These are phyloP conservation scores for Heimioporus sp. DNA, from an alignment of 768 basidiomycete species.

Conservation along the genomic window DNA sequence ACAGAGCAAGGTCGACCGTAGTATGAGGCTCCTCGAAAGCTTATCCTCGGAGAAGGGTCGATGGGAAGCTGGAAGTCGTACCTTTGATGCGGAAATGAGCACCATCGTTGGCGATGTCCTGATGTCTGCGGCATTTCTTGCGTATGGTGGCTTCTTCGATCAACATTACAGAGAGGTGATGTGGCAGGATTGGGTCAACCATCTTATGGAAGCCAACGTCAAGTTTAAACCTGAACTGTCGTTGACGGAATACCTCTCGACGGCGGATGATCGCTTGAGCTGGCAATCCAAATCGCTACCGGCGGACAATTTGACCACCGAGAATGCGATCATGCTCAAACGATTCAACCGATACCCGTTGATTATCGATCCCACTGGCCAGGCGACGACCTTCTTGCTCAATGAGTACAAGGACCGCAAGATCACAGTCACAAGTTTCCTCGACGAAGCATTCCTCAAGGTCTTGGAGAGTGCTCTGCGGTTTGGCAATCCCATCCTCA, in stretches of 20 bases:
- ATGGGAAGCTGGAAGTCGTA: slow-evolving; percentile 93
- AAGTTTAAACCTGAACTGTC: slow-evolving; percentile 91
- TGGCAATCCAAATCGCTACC: slow-evolving; percentile 98
- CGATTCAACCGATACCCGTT: slow-evolving; percentile 97
- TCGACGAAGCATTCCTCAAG: slow-evolving; percentile 98
- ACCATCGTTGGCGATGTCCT: slow-evolving; percentile 97
- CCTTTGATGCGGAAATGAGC: slow-evolving; percentile 97
- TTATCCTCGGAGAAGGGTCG: slow-evolving; percentile 91
- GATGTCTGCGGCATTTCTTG: slow-evolving; percentile 92
- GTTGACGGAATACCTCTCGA: slow-evolving; percentile 93
- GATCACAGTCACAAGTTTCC: slow-evolving; percentile 97
- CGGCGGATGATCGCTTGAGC: slow-evolving; percentile 90
- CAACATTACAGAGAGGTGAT: slow-evolving; percentile 96
- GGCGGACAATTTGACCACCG: slow-evolving; percentile 91
- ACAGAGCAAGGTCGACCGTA: slow-evolving; percentile 94
- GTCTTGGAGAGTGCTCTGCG: slow-evolving; percentile 98
- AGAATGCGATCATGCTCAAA: slow-evolving; percentile 99
- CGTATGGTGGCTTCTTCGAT: slow-evolving; percentile 98
- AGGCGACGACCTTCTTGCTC: slow-evolving; percentile 90
- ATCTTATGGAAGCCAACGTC: slow-evolving; percentile 85
- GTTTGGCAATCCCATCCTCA: slow-evolving; percentile 95
- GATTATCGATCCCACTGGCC: slow-evolving; percentile 97
- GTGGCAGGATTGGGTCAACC: slow-evolving; percentile 94
- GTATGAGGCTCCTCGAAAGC: slow-evolving; percentile 91
- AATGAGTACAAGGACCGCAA: slow-evolving; percentile 96